Percentiles rank a stretch among this genome's conserved stretches.
Evolutionary conservation across 208 protist species (phyloP).

Genomic region (Leishmania braziliensis): DNA sequence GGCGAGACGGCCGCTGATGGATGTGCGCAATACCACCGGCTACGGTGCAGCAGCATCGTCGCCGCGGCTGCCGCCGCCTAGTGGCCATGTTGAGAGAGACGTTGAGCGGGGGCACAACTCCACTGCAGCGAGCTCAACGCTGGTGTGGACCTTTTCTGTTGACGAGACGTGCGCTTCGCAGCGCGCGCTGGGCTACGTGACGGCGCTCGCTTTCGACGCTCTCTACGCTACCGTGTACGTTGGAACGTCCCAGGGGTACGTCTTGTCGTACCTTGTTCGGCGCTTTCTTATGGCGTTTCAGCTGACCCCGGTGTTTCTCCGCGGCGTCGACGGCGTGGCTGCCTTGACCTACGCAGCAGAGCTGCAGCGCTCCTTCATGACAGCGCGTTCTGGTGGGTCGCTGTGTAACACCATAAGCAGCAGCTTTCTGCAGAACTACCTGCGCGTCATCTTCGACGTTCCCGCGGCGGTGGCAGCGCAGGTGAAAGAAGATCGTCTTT

Average conservation of each 20-base stretch:
- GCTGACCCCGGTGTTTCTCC: slow-evolving; percentile 50
- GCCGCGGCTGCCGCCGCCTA: not conserved
- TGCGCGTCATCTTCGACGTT: slow-evolving; percentile 23
- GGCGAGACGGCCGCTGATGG: not conserved
- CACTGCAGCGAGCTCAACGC: slow-evolving; percentile 11
- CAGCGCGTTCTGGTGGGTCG: not conserved
- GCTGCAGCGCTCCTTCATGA: slow-evolving; percentile 31
- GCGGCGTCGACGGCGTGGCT: slow-evolving; percentile 27
- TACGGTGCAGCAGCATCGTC: not conserved
- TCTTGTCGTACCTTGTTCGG: slow-evolving; percentile 73
- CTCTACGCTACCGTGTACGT: slow-evolving; percentile 64
- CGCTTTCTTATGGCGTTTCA: slow-evolving; percentile 65
- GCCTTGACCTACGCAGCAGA: slow-evolving; percentile 35
- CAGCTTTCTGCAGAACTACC: slow-evolving; percentile 12
- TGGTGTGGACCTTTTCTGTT: slow-evolving; percentile 35
- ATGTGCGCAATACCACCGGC: not conserved
- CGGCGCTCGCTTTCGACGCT: slow-evolving; percentile 62
- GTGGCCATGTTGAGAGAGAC: not conserved
- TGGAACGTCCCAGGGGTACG: slow-evolving; percentile 67
- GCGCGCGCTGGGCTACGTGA: slow-evolving; percentile 39
- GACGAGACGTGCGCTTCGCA: slow-evolving; percentile 27
- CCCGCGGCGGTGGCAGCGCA: not conserved
- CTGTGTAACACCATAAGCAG: not conserved
- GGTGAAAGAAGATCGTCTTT: not conserved
- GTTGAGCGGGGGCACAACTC: not conserved